Evolutionary conservation across 176 grass and related monocot species (phyloP), one percentile per base, ranked within the genome.

Genomic region (Ananas comosus): DNA sequence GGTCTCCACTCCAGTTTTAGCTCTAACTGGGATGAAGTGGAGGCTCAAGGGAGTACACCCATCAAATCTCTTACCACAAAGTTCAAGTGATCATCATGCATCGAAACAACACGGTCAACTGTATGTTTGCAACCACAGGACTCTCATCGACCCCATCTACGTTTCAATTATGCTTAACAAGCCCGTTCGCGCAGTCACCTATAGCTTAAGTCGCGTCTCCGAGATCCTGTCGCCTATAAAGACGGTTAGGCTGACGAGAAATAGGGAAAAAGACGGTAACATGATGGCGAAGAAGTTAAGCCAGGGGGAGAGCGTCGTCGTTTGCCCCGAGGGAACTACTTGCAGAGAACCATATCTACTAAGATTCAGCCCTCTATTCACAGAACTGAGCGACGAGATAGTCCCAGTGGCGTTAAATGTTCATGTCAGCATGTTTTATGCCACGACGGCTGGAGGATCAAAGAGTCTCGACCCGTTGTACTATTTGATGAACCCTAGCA

Each of bases 1-100:
- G 76, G 89, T 71, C 86, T 92, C 63, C 90, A 90, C 85, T 91
- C 85, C 81, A 81, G 66, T 33, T 97, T 90, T 86, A 88, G 89
- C 33, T 76, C 75, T 92, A 52, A 90, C 92, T 81, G 93, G 93
- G 82, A 97, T 97, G 82, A 18, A 83, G 53, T 84, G 92, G 10
- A 80, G 85, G 67, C 89, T 92, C 8, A 92, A 79, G 33, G 93
- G 93, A 42, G 10, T 59, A 1, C 49, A 89, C 89, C 19, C 93
- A 89, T 50, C 89, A 42, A 42, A 42, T 42, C 84, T 21, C 77
- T 86, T 1, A 86, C 86, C 10, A 90, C 87, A 68, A 87, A 85
- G 68, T 42, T 42, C 33, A 42, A 42, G 33, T 42, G 33, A 42
- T 42, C 4, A 42, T 42, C 33, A 42, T 42, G 33, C 33, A 42